Conservation (phyloP, 2,329 filamentous ascomycete species). For the Colletotrichum tabaci region DNA sequence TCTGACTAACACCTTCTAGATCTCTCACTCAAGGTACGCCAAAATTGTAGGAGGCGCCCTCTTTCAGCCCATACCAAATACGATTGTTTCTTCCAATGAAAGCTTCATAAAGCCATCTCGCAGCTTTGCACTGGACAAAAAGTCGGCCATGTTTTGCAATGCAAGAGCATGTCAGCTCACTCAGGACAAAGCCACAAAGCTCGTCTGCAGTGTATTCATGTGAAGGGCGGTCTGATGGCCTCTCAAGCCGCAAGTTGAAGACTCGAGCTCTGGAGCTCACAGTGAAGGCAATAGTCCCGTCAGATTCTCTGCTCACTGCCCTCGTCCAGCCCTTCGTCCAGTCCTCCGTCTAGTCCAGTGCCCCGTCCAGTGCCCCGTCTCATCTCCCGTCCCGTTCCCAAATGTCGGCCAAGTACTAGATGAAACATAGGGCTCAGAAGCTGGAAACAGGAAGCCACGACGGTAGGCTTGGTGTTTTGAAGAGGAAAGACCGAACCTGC, state of each 20-base stretch:
- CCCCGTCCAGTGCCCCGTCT: no score
- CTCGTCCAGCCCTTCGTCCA: background rate
- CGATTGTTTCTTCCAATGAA: background rate
- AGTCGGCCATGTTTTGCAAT: background rate
- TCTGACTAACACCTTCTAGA: background rate
- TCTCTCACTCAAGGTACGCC: background rate
- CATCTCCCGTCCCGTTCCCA: background rate
- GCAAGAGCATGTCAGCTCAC: conserved; percentile 20
- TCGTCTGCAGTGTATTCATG: background rate
- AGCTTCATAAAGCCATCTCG: background rate
- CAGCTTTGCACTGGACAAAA: conserved; percentile 1
- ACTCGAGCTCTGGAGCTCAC: conserved; percentile 2
- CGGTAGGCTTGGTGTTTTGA: conserved; percentile 19
- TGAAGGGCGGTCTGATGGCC: conserved; percentile 3
- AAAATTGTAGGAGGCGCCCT: no score
- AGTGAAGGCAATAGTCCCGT: background rate
- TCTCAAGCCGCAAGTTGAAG: conserved; percentile 22
- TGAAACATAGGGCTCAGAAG: conserved; percentile 28
- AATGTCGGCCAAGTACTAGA: conserved; percentile 2
- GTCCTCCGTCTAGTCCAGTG: no score
- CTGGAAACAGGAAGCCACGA: conserved; percentile 40
- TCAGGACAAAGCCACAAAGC: conserved; percentile 30
- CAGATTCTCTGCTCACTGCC: conserved; percentile 5
- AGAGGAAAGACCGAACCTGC: conserved; percentile 35
- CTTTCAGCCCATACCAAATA: background rate